Base-by-base conservation (phyloP, 2,329 filamentous ascomycete genomes). In the Penicillium sp. region DNA sequence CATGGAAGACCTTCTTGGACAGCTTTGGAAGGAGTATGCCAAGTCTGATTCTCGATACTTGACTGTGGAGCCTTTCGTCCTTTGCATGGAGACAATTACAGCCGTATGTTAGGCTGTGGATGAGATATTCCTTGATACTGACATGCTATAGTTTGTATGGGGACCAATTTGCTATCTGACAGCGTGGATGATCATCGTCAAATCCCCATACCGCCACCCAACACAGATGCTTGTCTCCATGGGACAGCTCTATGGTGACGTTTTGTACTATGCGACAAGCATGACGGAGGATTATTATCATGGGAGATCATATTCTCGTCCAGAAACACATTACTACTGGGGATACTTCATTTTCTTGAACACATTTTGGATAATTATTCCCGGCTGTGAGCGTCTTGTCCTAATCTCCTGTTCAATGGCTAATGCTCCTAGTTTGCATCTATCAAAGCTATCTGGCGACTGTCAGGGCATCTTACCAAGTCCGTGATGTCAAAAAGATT, bases 21-120 rank as follows among this genome's bases (percentile, higher is more conserved):
- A 54, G 18, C 5, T 53, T 14, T 56, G 46, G 50, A 56, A 56
- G 38, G 50, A 56, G 11, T 50, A 56, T 38, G 38, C 47, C 4
- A 32, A 47, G 24, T 27, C 47, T 11, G 51, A 45, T 40, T 53
- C 55, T 39, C 55, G 47, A 36, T 57, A 54, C 44, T 38, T 54
- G 38, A 53, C 54, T 14, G 40, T 49, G 24, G 43, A 45, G 11
- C 29, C 43, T 9, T 92, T 94, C 65, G 89, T 92, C 64, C 77
- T 93, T 22, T 90, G 87, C 70, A 86, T 94, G 71, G 90, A 95
- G 77, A 83, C 81, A 27, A 82, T 94, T 56, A 94, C 90, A 1
- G 84, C 84, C 24, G 46, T 49, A 49, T 18, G 38, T 49, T 18
- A n/a, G 11, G 7, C 14, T 11, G 4, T 21, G 5, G 16, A 16